Base-by-base conservation (phyloP, 768 basidiomycete species). In the Pleurotus cornucopiae region DNA sequence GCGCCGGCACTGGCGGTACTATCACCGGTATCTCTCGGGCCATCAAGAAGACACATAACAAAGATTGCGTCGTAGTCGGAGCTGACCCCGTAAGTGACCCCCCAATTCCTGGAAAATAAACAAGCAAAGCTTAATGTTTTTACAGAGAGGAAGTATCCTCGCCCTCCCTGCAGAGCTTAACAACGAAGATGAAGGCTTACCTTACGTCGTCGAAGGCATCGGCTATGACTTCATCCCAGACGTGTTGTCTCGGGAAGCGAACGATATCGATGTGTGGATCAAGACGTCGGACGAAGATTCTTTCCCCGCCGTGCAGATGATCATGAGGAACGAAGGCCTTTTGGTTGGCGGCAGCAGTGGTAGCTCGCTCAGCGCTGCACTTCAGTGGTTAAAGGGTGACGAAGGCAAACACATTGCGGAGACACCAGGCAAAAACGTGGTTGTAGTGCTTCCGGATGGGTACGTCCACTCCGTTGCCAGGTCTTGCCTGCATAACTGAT, bases 1-100 rank as follows among this genome's bases (percentile, higher is more conserved):
- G 91, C 2, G 91, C 95, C 7, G 97, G 97, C 12, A 99, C 97
- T 1, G 96, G 97, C 12, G 96, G 96, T 9, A 98, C 96, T 0
- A 73, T 99, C 58, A 91, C 91, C n/a, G 96, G 96, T 1, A 68
- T 91, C 47, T 86, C 91, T 14, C 79, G 86, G 13, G 88, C 88
- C 2, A 73, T 96, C 62, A 91, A 89, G 77, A 88, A 84, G 68
- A 74, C 71, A 7, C 89, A 93, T 65, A 94, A 94, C 63, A 71
- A 80, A 23, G 74, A 82, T 2, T 86, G 85, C 62, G 70, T 85
- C 14, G 79, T 97, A 14, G 80, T 99, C n/a, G 95, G 84, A 4
- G 79, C 94, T 40, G 97, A 99, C 72, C 97, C 97, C 16, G 91
- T 94, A 63, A 51, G 89, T 66, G 23, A 26, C 23, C 11, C 1